Conservation (phyloP, 768 basidiomycete genomes). For the Omphalotus guepiniiformis region DNA sequence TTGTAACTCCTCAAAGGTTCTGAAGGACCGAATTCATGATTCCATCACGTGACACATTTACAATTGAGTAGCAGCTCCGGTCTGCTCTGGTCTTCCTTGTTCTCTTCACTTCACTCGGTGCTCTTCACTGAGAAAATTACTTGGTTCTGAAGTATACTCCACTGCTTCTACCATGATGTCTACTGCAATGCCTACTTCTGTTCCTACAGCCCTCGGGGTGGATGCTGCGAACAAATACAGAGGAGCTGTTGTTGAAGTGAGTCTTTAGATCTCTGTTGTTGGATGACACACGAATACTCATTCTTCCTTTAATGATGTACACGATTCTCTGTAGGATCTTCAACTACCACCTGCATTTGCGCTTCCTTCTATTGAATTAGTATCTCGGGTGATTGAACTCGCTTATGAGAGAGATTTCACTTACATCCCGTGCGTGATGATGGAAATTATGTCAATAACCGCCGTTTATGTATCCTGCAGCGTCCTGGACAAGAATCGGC, state of each 20-base stretch:
- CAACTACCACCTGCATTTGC: conserved; percentile 88
- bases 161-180: background rate
- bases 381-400: conserved; percentile 74
- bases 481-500: conserved; percentile 66
- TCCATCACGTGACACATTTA: too few species aligned
- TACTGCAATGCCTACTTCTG: background rate
- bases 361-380: conserved; percentile 64
- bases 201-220: too few species aligned
- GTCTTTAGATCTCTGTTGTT: conserved; percentile 7
- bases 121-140: too few species aligned
- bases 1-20: too few species aligned
- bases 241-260: conserved; percentile 87
- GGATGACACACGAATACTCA: background rate
- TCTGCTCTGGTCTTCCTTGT: too few species aligned
- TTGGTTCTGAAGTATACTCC: too few species aligned
- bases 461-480: conserved; percentile 32
- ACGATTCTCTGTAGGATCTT: conserved; percentile 47
- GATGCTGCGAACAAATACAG: conserved; percentile 57
- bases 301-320: background rate
- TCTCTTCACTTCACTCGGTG: too few species aligned
- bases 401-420: conserved; percentile 95
- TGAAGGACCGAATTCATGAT: too few species aligned
- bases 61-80: too few species aligned
- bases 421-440: conserved; percentile 68
- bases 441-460: background rate